phyloP scores from a whole-genome alignment of 352 stramenopile genomes.

The Hyaloperonospora brassicae region DNA sequence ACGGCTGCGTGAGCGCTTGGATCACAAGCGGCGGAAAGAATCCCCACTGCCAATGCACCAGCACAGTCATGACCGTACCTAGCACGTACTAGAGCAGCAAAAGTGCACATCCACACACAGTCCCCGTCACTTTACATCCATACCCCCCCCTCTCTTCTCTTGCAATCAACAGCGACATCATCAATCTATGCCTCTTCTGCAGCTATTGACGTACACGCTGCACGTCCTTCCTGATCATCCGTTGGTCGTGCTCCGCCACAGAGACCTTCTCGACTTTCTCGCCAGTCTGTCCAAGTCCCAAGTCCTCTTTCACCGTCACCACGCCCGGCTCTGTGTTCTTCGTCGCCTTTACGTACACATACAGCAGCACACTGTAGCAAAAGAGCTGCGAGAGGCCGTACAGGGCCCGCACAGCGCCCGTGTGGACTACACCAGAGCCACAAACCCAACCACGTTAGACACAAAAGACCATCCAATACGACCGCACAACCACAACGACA shows the following conservation, averaged over 20 bases:
- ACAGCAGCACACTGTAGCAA: conserved; percentile 51
- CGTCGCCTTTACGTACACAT: conserved; percentile 62
- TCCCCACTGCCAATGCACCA: conserved; percentile 73
- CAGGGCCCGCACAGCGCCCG: conserved; percentile 37
- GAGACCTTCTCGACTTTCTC: conserved; percentile 76
- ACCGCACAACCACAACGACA: too few species aligned
- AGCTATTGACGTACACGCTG: conserved; percentile 45
- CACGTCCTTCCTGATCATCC: conserved; percentile 58
- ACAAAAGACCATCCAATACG: not conserved
- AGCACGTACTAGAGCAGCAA: conserved; percentile 40
- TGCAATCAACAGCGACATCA: not conserved
- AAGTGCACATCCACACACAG: not conserved
- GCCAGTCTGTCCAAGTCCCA: conserved; percentile 66
- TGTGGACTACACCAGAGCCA: conserved; percentile 35
- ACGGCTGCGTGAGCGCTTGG: conserved; percentile 70
- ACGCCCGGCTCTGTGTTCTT: conserved; percentile 73
- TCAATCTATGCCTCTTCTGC: too few species aligned
- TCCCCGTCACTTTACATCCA: not conserved
- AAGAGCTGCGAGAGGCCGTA: conserved; percentile 61
- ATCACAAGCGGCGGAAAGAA: conserved; percentile 81
- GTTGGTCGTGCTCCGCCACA: conserved; percentile 73
- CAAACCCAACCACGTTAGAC: not conserved
- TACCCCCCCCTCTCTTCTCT: not conserved
- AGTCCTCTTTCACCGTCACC: conserved; percentile 66
- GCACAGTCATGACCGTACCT: conserved; percentile 50